Evolutionary conservation across 345 rosid genomes (phyloP).

Genomic region (Sonneratia alba): DNA sequence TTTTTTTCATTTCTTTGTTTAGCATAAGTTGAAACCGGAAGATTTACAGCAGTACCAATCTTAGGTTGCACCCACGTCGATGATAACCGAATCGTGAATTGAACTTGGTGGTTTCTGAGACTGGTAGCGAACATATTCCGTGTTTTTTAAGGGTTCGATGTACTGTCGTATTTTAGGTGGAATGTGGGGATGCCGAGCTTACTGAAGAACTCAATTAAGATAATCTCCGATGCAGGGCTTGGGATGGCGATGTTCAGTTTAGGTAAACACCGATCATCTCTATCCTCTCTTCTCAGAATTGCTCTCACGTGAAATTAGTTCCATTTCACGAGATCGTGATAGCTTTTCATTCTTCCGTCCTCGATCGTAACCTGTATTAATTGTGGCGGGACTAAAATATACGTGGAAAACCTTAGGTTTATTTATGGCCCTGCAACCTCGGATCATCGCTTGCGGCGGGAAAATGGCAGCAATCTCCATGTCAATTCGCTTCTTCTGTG

Average conservation of each 20-base stretch:
- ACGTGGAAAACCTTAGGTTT: constrained; percentile 27
- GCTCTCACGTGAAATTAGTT: neutral
- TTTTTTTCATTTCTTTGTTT: too few species aligned
- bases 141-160: neutral
- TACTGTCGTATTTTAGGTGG: constrained; percentile 30
- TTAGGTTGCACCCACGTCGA: too few species aligned
- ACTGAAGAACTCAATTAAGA: constrained; percentile 52
- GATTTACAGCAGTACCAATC: too few species aligned
- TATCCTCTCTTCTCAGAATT: neutral
- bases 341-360: neutral
- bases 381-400: neutral
- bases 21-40: too few species aligned
- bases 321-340: neutral
- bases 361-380: neutral
- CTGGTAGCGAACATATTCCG: too few species aligned
- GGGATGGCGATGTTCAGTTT: constrained; percentile 88
- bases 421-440: constrained; percentile 75
- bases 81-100: too few species aligned
- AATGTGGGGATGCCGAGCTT: constrained; percentile 55
- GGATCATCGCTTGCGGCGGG: constrained; percentile 54
- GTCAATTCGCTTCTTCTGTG: constrained; percentile 49
- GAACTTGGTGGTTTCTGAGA: too few species aligned
- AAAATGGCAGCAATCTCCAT: constrained; percentile 54
- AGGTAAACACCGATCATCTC: constrained; percentile 29
- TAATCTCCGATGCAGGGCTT: constrained; percentile 71